Conservation (phyloP, 2,329 filamentous ascomycete genomes). For the Alternaria sp. region DNA sequence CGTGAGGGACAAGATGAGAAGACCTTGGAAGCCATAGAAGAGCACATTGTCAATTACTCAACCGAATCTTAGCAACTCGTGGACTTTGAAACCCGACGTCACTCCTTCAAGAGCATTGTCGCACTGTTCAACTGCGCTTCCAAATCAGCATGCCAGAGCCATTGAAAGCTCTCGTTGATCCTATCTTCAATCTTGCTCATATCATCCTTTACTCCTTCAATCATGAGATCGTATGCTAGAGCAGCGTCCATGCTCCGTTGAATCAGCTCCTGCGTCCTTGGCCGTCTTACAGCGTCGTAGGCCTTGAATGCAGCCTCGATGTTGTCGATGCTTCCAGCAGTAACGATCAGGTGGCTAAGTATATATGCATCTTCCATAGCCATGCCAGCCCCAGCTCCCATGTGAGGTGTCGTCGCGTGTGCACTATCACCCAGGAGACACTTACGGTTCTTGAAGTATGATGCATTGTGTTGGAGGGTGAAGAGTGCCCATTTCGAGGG, state of each 20-base stretch:
- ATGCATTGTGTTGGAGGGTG: conserved; percentile 56
- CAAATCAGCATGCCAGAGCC: conserved; percentile 43
- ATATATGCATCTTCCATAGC: conserved; percentile 63
- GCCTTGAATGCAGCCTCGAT: conserved; percentile 47
- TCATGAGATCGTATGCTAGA: conserved; percentile 25
- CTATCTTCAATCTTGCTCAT: conserved; percentile 19
- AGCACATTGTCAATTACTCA: background rate
- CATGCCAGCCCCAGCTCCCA: conserved; percentile 63
- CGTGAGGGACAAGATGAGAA: background rate
- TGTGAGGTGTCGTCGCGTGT: conserved; percentile 61
- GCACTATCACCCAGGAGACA: conserved; percentile 64
- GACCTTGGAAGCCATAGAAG: background rate
- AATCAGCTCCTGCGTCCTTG: conserved; percentile 49
- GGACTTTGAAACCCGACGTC: background rate
- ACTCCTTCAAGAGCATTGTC: conserved; percentile 13
- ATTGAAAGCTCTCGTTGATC: conserved; percentile 28
- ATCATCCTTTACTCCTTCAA: conserved; percentile 28
- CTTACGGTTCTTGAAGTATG: conserved; percentile 53
- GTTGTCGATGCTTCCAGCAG: conserved; percentile 6
- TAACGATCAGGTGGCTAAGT: conserved; percentile 49
- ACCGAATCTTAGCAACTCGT: background rate
- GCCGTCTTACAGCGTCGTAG: conserved; percentile 48
- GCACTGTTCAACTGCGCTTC: conserved; percentile 32
- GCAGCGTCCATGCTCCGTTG: conserved; percentile 38
- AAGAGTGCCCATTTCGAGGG: conserved; percentile 63